Base-by-base conservation (phyloP, 345 rosid genomes). In the Triadica sebifera region DNA sequence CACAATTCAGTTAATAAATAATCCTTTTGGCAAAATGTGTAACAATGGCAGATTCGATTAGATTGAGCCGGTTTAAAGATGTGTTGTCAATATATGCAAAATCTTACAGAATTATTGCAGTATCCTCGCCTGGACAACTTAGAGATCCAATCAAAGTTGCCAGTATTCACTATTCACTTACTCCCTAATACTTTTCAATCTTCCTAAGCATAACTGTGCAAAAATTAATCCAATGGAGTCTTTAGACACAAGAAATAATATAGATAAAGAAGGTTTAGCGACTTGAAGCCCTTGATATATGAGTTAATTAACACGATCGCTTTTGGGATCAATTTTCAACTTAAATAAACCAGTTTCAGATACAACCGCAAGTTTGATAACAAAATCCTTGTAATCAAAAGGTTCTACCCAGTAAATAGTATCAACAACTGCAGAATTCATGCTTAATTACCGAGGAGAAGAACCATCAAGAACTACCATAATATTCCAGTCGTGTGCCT, bases 401-500 rank as follows among this genome's bases (percentile, higher is more conserved):
- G 65, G 16, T 60, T 60, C 65, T 12, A 6, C 65, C 11, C n/a
- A 45, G 41, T 8, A 11, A 34, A 61, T 5, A 24, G n/a, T 12
- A 69, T 13, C 10, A 24, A 51, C 6, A 24, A 46, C 29, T 49
- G 47, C 38, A 49, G n/a, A 58, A 29, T 10, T 66, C 12, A 52
- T 56, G 58, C 80, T n/a, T n/a, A n/a, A n/a, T 55, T 84, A 94
- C 97, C 87, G 76, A 70, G 90, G 82, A 80, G 79, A 83, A 73
- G 92, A 90, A 65, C 93, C 97, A 77, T 89, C 88, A 38, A n/a
- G n/a, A n/a, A n/a, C n/a, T n/a, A n/a, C n/a, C n/a, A n/a, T n/a
- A n/a, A n/a, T n/a, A n/a, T n/a, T n/a, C n/a, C n/a, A n/a, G n/a
- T n/a, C n/a, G n/a, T n/a, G n/a, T n/a, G n/a, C n/a, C n/a, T n/a